Percentiles rank a stretch among this genome's conserved stretches.
Conservation (phyloP, 495 filamentous ascomycete species). For the Jackrogersella minutella region DNA sequence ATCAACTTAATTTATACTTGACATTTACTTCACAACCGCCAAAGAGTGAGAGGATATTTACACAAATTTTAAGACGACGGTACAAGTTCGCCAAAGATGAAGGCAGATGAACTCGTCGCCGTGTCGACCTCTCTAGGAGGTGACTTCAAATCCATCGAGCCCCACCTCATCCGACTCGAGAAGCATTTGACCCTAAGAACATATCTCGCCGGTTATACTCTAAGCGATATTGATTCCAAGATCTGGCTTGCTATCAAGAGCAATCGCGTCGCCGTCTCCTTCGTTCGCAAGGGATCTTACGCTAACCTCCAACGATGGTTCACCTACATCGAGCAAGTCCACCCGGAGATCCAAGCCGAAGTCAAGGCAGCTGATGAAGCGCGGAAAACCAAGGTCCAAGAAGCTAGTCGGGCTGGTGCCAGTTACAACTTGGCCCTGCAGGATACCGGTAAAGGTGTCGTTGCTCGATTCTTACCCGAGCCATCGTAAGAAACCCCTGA, state of each 20-base stretch:
- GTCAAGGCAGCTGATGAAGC: conserved; percentile 66
- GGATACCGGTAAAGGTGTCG: conserved; percentile 89
- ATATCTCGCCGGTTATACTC: conserved; percentile 81
- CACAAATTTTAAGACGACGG: background rate
- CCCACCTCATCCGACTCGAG: conserved; percentile 78
- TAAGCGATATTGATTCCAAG: conserved; percentile 80
- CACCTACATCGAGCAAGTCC: conserved; percentile 79
- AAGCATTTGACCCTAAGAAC: conserved; percentile 86
- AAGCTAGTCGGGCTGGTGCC: conserved; percentile 80
- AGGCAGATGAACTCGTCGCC: conserved; percentile 58
- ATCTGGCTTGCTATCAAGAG: conserved; percentile 86
- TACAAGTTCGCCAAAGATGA: conserved; percentile 50
- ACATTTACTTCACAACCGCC: background rate
- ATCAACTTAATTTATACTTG: background rate
- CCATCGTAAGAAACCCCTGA: conserved; percentile 70
- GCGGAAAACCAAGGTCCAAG: conserved; percentile 74
- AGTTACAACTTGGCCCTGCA: conserved; percentile 91
- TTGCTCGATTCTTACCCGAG: conserved; percentile 94
- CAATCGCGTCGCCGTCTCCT: conserved; percentile 83
- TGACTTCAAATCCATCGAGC: conserved; percentile 83
- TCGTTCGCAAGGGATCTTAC: conserved; percentile 79
- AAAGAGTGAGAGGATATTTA: background rate
- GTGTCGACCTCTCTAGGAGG: conserved; percentile 61
- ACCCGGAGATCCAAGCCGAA: conserved; percentile 69
- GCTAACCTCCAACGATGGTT: conserved; percentile 90